Conservation (phyloP, 192 early-diverging fungal genomes). For the Phlyctochytrium arcticum region DNA sequence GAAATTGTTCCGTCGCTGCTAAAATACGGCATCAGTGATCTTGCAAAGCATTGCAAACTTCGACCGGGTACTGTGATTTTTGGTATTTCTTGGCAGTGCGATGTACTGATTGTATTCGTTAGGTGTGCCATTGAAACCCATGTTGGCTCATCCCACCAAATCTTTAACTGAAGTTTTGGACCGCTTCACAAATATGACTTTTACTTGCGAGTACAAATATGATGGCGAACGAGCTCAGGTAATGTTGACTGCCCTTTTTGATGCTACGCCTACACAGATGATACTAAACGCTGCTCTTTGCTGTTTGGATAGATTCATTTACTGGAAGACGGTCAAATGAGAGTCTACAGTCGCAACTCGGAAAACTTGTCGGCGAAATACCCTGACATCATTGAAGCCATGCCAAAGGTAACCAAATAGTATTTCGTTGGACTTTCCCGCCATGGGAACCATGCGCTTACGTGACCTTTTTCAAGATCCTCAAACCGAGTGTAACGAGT, state of each 20-base stretch:
- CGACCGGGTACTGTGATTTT: conserved; percentile 79
- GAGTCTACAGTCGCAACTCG: conserved; percentile 90
- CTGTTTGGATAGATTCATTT: conserved; percentile 68
- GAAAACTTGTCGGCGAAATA: conserved; percentile 93
- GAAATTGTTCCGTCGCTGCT: conserved; percentile 83
- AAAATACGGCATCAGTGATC: conserved; percentile 63
- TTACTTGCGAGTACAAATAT: conserved; percentile 99
- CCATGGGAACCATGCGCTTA: too few species aligned
- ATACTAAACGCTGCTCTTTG: not conserved
- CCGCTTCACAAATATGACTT: conserved; percentile 84
- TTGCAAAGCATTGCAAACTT: conserved; percentile 79
- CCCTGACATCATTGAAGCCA: conserved; percentile 82
- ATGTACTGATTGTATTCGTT: not conserved
- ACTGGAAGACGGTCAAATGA: conserved; percentile 67
- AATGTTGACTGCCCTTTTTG: too few species aligned
- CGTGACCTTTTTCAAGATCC: conserved; percentile 33
- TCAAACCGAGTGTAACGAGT: conserved; percentile 60
- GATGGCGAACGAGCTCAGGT: conserved; percentile 95
- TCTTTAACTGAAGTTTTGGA: conserved; percentile 87
- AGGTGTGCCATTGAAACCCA: conserved; percentile 97
- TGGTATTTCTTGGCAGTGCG: not conserved
- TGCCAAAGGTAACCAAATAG: conserved; percentile 65
- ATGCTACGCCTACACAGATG: not conserved
- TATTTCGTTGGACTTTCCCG: too few species aligned
- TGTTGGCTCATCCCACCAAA: conserved; percentile 99